Evolutionary conservation across 163 green algal genomes (phyloP), one percentile per base, ranked within the genome.

Genomic region (Scenedesmus sp.): DNA sequence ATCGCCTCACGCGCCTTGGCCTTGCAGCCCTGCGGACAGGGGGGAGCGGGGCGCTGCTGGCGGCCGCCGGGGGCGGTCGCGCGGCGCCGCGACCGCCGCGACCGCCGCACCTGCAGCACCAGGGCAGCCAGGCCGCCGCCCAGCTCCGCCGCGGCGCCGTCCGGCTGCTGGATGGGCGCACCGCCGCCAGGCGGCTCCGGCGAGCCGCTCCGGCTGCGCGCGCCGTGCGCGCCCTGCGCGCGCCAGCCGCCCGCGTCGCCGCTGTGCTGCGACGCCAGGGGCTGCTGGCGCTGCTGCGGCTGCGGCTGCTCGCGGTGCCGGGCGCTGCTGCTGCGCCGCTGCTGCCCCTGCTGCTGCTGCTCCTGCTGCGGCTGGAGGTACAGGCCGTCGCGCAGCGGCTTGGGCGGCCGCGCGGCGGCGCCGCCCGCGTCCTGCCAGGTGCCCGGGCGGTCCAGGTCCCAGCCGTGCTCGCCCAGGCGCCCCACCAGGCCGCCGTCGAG

Each of bases 391-490:
- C 14, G 54, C 20, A 86, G 72, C 7, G 34, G 58, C 70, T 87
- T 74, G 0, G 81, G 81, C 47, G 77, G 76, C 36, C 78, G 62
- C 34, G 70, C 72, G 6, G 79, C 34, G 17, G 78, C 57, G 6
- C 83, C 88, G 1, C 82, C 60, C 9, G 84, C 73, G 80, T 93
- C 88, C 54, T 77, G 77, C 87, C 88, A 91, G 0, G 82, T 92
- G 63, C 60, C 77, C 7, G 75, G 70, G 44, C 83, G 53, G 15
- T 92, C 81, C 29, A 93, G 58, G 28, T 85, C 67, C 88, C 88
- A 93, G 39, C 42, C 58, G 70, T 93, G 87, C 62, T 89, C 80
- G 0, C 89, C 89, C 71, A 92, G 83, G 47, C 82, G 50, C 17
- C 89, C 89, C 31, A 93, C 77, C 51, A 87, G 69, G 4, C 66